phyloP scores from a whole-genome alignment of 192 early-diverging fungal species.

The Coemansia sp. region DNA sequence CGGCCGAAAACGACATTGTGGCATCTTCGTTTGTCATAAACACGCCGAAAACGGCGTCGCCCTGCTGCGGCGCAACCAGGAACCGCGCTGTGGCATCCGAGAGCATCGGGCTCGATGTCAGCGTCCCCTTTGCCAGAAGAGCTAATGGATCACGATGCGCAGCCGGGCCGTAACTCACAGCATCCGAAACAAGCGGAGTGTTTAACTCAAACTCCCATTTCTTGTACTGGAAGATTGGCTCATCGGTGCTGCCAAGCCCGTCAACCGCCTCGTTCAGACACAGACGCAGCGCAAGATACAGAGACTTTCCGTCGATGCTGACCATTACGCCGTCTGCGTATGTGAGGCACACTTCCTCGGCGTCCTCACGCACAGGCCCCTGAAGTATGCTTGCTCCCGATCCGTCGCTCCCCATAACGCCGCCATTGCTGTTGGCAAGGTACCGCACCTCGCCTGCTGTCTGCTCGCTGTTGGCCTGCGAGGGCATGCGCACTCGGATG shows the following conservation, averaged over 20 bases:
- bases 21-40: slow-evolving; percentile 46
- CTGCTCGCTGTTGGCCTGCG: slow-evolving; percentile 17
- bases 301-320: slow-evolving; percentile 38
- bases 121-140: slow-evolving; percentile 23
- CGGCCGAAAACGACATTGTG: slow-evolving; percentile 32
- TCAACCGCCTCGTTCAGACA: slow-evolving; percentile 34
- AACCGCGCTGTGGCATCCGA: slow-evolving; percentile 45
- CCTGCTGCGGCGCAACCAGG: slow-evolving; percentile 41
- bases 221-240: slow-evolving; percentile 46
- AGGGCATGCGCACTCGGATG: slow-evolving; percentile 40
- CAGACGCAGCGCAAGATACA: slow-evolving; percentile 43
- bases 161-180: slow-evolving; percentile 40
- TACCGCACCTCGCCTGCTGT: slow-evolving; percentile 15
- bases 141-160: slow-evolving; percentile 28
- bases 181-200: slow-evolving; percentile 33
- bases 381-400: neutral
- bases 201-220: slow-evolving; percentile 45
- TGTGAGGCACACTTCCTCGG: slow-evolving; percentile 40
- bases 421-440: neutral
- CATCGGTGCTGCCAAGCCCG: slow-evolving; percentile 14
- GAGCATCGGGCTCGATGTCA: slow-evolving; percentile 26
- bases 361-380: slow-evolving; percentile 11
- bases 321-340: slow-evolving; percentile 43
- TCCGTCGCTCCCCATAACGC: neutral
- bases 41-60: slow-evolving; percentile 48